A percentile compares a stretch with the other conserved stretches of the same genome.
phyloP scores from a whole-genome alignment of 164 flowering plant species.

The Magnolia officinalis region DNA sequence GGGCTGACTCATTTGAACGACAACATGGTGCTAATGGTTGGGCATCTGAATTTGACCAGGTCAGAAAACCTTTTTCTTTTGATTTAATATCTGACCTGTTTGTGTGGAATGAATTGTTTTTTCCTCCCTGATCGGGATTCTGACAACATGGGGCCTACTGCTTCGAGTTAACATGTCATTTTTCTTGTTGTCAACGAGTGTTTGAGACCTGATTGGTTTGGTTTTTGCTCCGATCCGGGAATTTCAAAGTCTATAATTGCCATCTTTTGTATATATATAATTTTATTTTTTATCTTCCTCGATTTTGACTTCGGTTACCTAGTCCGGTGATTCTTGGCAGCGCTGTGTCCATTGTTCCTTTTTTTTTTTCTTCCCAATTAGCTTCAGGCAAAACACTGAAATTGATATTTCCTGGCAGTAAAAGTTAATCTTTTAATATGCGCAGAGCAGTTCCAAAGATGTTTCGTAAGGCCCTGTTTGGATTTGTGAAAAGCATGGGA shows the following conservation, averaged over 20 bases:
- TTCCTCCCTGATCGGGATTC: neutral
- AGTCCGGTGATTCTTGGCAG: too few species aligned
- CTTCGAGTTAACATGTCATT: too few species aligned
- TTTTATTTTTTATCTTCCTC: neutral
- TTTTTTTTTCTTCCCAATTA: too few species aligned
- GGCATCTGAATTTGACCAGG: constrained; percentile 96
- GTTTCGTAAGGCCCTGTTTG: too few species aligned
- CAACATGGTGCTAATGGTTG: constrained; percentile 86
- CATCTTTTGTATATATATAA: neutral
- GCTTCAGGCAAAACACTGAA: too few species aligned
- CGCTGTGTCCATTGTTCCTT: too few species aligned
- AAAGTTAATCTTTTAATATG: too few species aligned
- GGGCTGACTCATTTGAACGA: constrained; percentile 80
- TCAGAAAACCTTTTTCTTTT: constrained; percentile 16
- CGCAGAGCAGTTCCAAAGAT: too few species aligned
- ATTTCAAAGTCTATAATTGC: neutral
- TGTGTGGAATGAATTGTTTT: neutral
- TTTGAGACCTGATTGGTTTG: neutral
- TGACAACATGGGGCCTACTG: neutral
- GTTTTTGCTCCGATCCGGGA: neutral
- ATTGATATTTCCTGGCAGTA: too few species aligned
- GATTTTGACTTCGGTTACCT: neutral
- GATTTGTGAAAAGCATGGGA: too few species aligned
- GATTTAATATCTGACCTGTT: neutral
- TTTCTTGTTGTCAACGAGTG: neutral